These are phyloP conservation scores for Leptodermis oblonga DNA, from an alignment of 257 asterid species.

Conservation along the genomic window DNA sequence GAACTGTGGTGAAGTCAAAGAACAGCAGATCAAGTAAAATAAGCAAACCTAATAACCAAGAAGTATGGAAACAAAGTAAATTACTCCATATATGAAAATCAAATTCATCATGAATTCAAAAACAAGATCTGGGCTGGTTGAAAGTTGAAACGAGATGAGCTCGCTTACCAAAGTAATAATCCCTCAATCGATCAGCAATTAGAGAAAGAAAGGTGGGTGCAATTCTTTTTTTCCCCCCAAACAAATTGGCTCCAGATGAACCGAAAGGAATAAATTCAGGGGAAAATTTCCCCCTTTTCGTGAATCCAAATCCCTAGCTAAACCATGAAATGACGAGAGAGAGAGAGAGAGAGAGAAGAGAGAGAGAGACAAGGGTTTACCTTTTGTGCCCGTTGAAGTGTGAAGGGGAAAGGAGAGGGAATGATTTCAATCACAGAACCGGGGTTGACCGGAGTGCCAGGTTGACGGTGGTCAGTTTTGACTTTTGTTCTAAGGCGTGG, in stretches of 20 bases:
- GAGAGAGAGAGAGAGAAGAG: neutral
- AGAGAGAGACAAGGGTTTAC: neutral
- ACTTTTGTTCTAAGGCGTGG: neutral
- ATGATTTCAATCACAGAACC: conserved; percentile 1
- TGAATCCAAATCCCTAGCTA: neutral
- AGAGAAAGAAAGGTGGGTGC: neutral
- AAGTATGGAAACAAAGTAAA: neutral
- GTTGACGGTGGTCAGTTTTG: conserved; percentile 29
- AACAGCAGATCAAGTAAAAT: conserved; percentile 11
- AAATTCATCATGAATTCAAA: neutral
- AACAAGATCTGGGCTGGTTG: conserved; percentile 19
- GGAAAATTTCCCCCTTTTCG: conserved; percentile 4
- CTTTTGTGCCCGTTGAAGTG: conserved; percentile 30
- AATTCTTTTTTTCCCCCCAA: neutral
- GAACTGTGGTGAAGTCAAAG: neutral
- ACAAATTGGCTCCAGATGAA: neutral
- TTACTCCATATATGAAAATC: neutral
- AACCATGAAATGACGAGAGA: neutral
- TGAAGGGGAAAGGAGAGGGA: conserved; percentile 8
- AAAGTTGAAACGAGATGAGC: conserved; percentile 2
- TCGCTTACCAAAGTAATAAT: conserved; percentile 16
- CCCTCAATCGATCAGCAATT: conserved; percentile 14
- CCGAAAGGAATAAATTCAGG: neutral
- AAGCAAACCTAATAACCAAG: neutral
- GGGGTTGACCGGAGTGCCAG: conserved; percentile 35